phyloP scores from a whole-genome alignment of 495 filamentous ascomycete species.

The Aspergillus panamensis region DNA sequence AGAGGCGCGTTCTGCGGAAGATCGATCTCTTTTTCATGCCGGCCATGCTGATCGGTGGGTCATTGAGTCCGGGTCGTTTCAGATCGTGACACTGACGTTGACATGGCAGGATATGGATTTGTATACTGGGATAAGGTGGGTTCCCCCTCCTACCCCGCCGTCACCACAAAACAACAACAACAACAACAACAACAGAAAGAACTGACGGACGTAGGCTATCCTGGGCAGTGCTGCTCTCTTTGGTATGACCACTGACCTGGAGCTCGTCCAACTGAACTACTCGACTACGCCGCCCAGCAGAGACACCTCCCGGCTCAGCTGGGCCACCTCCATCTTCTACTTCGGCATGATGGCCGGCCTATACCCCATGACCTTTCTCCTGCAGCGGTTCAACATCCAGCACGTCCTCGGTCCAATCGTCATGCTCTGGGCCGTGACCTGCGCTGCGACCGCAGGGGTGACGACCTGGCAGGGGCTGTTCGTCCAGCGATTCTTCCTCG shows the following conservation, averaged over 20 bases:
- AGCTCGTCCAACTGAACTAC: conserved; percentile 49
- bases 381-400: conserved; percentile 64
- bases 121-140: conserved; percentile 75
- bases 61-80: neutral
- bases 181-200: no score
- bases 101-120: conserved; percentile 55
- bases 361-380: conserved; percentile 66
- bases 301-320: conserved; percentile 62
- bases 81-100: neutral
- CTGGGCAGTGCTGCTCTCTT: conserved; percentile 68
- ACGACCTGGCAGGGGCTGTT: conserved; percentile 61
- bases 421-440: conserved; percentile 62
- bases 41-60: conserved; percentile 60
- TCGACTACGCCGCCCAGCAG: conserved; percentile 52
- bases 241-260: conserved; percentile 69
- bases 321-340: conserved; percentile 77
- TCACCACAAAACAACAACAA: no score
- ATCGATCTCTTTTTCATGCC: conserved; percentile 70
- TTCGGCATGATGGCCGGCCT: conserved; percentile 72
- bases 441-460: conserved; percentile 65
- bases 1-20: conserved; percentile 59
- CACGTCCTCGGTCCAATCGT: conserved; percentile 61
- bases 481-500: conserved; percentile 67
- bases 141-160: neutral
- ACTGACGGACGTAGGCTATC: conserved; percentile 52